These are phyloP conservation scores for Polyporus arcularius DNA, from an alignment of 768 basidiomycete species.

Conservation along the genomic window DNA sequence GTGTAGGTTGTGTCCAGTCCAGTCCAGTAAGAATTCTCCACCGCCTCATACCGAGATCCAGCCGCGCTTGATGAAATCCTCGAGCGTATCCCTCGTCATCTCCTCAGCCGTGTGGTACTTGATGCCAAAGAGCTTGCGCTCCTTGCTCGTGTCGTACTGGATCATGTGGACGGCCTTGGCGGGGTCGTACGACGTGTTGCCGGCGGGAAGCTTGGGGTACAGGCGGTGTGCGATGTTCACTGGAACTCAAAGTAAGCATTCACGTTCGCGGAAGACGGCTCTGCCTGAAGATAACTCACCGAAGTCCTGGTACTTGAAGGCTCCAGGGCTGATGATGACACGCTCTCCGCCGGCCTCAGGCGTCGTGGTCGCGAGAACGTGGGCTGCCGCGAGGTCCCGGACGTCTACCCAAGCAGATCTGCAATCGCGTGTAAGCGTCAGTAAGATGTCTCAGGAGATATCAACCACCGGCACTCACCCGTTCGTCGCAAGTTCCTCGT, in stretches of 20 bases:
- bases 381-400: conserved; percentile 55
- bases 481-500: conserved; percentile 10
- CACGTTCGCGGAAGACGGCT: too few relatives aligned
- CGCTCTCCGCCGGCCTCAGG: conserved; percentile 57
- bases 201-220: background rate
- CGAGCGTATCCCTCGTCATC: conserved; percentile 22
- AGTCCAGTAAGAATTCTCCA: too few relatives aligned
- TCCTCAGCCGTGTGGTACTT: conserved; percentile 22
- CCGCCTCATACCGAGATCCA: too few relatives aligned
- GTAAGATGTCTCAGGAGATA: background rate
- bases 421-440: background rate
- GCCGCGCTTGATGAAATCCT: conserved; percentile 13
- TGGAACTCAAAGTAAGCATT: background rate
- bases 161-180: conserved; percentile 27
- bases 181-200: conserved; percentile 21
- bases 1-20: too few relatives aligned
- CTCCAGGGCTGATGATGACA: conserved; percentile 47
- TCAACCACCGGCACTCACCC: background rate
- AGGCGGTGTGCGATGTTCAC: background rate
- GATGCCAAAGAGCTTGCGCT: conserved; percentile 21
- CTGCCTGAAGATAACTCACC: background rate
- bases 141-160: conserved; percentile 39
- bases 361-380: conserved; percentile 51
- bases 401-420: conserved; percentile 43
- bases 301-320: conserved; percentile 20